Evolutionary conservation across 495 filamentous ascomycete species (phyloP), one percentile per base, ranked within the genome.

Genomic region (Monascus purpureus): DNA sequence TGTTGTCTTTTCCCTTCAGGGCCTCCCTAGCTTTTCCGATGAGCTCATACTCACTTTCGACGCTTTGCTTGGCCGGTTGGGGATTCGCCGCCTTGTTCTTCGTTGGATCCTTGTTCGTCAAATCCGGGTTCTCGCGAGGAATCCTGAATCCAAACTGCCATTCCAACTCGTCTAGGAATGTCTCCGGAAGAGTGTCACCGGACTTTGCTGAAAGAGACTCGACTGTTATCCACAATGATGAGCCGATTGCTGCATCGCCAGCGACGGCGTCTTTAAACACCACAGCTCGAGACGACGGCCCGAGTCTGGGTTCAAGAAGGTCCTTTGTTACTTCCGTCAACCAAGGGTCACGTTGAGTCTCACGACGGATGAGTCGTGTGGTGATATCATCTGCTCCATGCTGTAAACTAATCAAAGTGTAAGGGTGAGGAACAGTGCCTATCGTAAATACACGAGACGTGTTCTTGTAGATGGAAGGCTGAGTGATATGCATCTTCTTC

Each of bases 141-240:
- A 93, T 64, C 17, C 62, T 59, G 60, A 97, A 97, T 28, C 88
- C 88, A 43, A 95, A 80, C 45, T 77, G 70, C 82, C 85, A 95
- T 40, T 92, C 82, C 0, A 92, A 54, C 36, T 88, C 80, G 13
- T 64, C 58, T 6, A 73, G 50, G 5, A 73, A 49, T 3, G 41
- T 44, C 2, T 50, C 25, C 1, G 62, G 60, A 1, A 64, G 51
- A 38, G 42, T 55, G 38, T 63, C 49, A 13, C 55, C 64, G 13
- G 52, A 51, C 24, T 55, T 52, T 0, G 59, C 48, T 2, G 63
- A 53, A 4, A 67, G 47, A 2, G 64, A 63, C 43, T 93, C 90
- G 27, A 82, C 80, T 0, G 79, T 80, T 31, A 93, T 63, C 86
- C 82, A 94, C 2, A 94, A 61, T 2, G 78, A 73, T 23, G 67